Percentiles rank a stretch among this genome's conserved stretches.
Evolutionary conservation across 306 rosid species (phyloP).

Genomic region (Quercus mongolica): DNA sequence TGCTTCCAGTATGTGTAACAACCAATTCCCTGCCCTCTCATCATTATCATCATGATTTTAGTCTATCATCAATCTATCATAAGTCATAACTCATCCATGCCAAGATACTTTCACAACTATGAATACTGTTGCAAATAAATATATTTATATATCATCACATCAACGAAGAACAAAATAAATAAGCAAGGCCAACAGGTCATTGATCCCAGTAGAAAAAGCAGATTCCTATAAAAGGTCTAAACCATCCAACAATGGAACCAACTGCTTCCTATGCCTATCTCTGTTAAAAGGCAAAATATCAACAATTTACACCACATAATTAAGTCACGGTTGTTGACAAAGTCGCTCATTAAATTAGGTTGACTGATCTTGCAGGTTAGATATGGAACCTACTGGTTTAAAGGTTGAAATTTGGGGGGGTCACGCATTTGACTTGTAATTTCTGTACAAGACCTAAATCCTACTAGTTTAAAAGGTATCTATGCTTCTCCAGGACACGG

Average conservation of each 20-base stretch:
- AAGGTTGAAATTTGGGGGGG: slow-evolving; percentile 13
- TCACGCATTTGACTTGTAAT: slow-evolving; percentile 27
- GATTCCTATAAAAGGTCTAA: not conserved
- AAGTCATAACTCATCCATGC: not conserved
- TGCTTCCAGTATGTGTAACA: no score
- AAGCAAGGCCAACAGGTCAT: not conserved
- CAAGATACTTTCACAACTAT: not conserved
- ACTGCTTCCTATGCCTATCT: slow-evolving; percentile 20
- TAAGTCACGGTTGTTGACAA: not conserved
- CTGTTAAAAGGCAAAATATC: slow-evolving; percentile 26
- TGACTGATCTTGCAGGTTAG: slow-evolving; percentile 29
- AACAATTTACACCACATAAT: slow-evolving; percentile 27
- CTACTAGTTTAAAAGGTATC: slow-evolving; percentile 32
- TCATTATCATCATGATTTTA: no score
- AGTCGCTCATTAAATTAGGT: not conserved
- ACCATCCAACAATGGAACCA: not conserved
- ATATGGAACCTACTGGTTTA: slow-evolving; percentile 24
- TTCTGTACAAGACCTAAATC: slow-evolving; percentile 53
- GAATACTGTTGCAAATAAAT: not conserved
- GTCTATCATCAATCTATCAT: not conserved
- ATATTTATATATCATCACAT: not conserved
- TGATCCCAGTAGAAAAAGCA: not conserved
- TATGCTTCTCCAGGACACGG: slow-evolving; percentile 1
- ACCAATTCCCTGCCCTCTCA: no score
- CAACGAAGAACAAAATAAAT: not conserved